Conservation (phyloP, 2,329 filamentous ascomycete species). For the Phialemoniopsis sp. region DNA sequence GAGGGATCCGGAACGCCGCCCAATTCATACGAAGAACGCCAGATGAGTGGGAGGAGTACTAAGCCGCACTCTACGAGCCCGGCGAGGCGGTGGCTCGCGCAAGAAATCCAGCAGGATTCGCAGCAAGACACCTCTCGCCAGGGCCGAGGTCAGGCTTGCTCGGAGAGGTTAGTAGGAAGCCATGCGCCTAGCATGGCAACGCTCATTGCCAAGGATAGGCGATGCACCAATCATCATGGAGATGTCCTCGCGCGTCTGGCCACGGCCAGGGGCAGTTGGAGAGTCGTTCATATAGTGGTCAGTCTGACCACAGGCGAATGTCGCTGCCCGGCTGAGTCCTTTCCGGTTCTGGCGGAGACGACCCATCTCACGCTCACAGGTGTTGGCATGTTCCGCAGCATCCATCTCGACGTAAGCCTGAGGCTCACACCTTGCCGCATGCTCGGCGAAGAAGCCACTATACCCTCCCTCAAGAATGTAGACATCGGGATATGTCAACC, state of each 20-base stretch:
- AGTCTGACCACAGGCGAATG: constrained; percentile 85
- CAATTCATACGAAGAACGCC: too few species aligned
- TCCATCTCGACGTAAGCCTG: constrained; percentile 98
- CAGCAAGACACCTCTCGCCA: too few species aligned
- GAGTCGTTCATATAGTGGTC: constrained; percentile 48
- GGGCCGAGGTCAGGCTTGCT: too few species aligned
- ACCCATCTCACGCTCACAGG: constrained; percentile 91
- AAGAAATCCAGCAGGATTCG: too few species aligned
- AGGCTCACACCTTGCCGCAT: constrained; percentile 79
- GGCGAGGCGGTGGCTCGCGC: too few species aligned
- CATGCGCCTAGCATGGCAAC: constrained; percentile 55
- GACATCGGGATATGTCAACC: constrained; percentile 90
- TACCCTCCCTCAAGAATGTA: constrained; percentile 98
- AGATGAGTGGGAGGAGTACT: too few species aligned
- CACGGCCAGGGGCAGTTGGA: constrained; percentile 50
- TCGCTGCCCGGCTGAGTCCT: constrained; percentile 83
- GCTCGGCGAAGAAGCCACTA: constrained; percentile 81
- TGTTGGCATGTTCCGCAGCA: constrained; percentile 83
- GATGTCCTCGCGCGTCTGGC: constrained; percentile 26
- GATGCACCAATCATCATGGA: constrained; percentile 37
- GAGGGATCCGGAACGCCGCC: too few species aligned
- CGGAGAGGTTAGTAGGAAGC: constrained; percentile 51
- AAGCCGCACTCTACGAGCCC: too few species aligned
- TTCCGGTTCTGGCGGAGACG: constrained; percentile 82
- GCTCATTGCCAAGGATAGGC: constrained; percentile 41